These are phyloP conservation scores for Terfezia boudieri DNA, from an alignment of 495 filamentous ascomycete species.

Conservation along the genomic window DNA sequence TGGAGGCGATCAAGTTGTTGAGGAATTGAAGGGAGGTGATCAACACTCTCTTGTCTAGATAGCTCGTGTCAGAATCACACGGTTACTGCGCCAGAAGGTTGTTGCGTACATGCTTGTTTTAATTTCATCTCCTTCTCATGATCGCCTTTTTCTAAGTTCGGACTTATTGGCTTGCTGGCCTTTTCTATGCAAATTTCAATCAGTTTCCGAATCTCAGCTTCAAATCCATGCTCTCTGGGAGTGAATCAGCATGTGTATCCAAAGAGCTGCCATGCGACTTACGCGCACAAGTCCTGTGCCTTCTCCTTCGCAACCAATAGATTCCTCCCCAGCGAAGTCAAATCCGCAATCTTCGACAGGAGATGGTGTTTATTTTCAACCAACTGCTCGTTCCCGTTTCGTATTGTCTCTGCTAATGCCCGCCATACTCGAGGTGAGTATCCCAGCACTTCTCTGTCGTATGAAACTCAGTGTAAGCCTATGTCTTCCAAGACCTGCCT, in stretches of 20 bases:
- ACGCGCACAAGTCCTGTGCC: slow-evolving; percentile 45
- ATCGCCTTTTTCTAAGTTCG: slow-evolving; percentile 20
- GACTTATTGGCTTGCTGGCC: slow-evolving; percentile 26
- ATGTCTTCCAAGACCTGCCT: too few relatives aligned
- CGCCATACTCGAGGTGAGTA: slow-evolving; percentile 34
- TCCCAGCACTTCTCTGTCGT: slow-evolving; percentile 29
- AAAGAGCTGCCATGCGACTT: neutral
- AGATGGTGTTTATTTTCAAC: slow-evolving; percentile 23
- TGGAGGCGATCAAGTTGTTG: slow-evolving; percentile 52
- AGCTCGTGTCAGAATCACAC: neutral
- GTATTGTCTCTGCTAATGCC: slow-evolving; percentile 33
- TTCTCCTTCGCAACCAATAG: slow-evolving; percentile 41
- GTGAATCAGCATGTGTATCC: neutral
- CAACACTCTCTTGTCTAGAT: slow-evolving; percentile 42
- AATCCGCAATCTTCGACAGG: slow-evolving; percentile 33
- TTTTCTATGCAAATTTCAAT: slow-evolving; percentile 50
- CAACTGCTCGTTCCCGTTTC: slow-evolving; percentile 30
- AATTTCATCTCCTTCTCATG: slow-evolving; percentile 16
- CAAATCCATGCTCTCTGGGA: slow-evolving; percentile 30
- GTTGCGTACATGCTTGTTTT: slow-evolving; percentile 12
- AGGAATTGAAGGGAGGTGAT: slow-evolving; percentile 53
- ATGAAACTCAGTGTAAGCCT: neutral
- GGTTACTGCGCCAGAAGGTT: too few relatives aligned
- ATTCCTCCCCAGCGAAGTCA: slow-evolving; percentile 43
- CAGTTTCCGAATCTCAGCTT: slow-evolving; percentile 43